These are phyloP conservation scores for Penicillium lagena DNA, from an alignment of 495 filamentous ascomycete genomes.

Conservation along the genomic window DNA sequence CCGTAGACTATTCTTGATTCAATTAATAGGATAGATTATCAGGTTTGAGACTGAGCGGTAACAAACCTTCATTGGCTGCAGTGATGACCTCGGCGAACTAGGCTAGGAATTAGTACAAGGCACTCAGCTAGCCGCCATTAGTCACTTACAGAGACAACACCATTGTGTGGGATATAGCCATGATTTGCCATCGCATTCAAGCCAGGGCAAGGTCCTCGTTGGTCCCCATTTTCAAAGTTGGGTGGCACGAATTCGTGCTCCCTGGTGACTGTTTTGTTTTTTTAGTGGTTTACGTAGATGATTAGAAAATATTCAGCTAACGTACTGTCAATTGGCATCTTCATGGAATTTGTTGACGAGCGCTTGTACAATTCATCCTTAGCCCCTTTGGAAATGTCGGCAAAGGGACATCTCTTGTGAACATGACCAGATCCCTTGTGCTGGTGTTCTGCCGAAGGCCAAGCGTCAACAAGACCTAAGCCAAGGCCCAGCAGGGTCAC, in stretches of 20 bases:
- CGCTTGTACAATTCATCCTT: too few relatives aligned
- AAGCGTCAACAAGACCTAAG: too few relatives aligned
- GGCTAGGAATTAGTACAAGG: slow-evolving; percentile 19
- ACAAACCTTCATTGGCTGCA: slow-evolving; percentile 25
- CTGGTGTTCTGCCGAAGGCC: too few relatives aligned
- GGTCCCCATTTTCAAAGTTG: slow-evolving; percentile 27
- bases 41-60: not conserved
- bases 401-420: too few relatives aligned
- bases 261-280: slow-evolving; percentile 21
- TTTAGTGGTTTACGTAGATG: not conserved
- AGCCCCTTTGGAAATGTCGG: too few relatives aligned
- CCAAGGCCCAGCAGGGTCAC: too few relatives aligned
- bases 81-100: slow-evolving; percentile 17
- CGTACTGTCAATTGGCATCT: slow-evolving; percentile 22
- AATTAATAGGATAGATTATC: not conserved
- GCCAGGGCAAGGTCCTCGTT: slow-evolving; percentile 45
- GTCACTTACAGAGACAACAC: slow-evolving; percentile 30
- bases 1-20: slow-evolving; percentile 28
- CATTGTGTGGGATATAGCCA: slow-evolving; percentile 47
- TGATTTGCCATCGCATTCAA: slow-evolving; percentile 50
- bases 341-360: slow-evolving; percentile 7
- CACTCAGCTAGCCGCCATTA: slow-evolving; percentile 1
- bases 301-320: not conserved
- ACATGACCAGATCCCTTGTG: too few relatives aligned
- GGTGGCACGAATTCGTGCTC: slow-evolving; percentile 33